A percentile compares a stretch with the other conserved stretches of the same genome.
Evolutionary conservation across 129 eudicot species (phyloP).

Genomic region (Helianthus annuus): HanXRQr2.0-SUNRISE NC_035437.2:8532130-8532629

Average conservation of each 20-base stretch:
- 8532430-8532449: slow-evolving; percentile 63
- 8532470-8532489: slow-evolving; percentile 95
- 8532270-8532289: slow-evolving; percentile 20
- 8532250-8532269: slow-evolving; percentile 19
- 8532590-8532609: neutral
- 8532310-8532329: too few relatives aligned
- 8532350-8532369: too few relatives aligned
- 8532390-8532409: neutral
- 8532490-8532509: slow-evolving; percentile 88
- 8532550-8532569: slow-evolving; percentile 98
- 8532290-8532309: slow-evolving; percentile 79
- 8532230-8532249: slow-evolving; percentile 4
- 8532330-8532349: slow-evolving; percentile 13
- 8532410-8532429: slow-evolving; percentile 9
- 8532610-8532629: neutral
- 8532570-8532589: slow-evolving; percentile 67
- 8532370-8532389: too few relatives aligned
- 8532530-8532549: slow-evolving; percentile 98
- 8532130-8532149: slow-evolving; percentile 99
- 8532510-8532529: slow-evolving; percentile 99
- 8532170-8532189: slow-evolving; percentile 90
- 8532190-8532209: slow-evolving; percentile 91
- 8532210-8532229: slow-evolving; percentile 3
- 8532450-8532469: slow-evolving; percentile 91
- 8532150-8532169: slow-evolving; percentile 92